Conservation (phyloP, 805 yeast species). For the Candida boidinii region DNA sequence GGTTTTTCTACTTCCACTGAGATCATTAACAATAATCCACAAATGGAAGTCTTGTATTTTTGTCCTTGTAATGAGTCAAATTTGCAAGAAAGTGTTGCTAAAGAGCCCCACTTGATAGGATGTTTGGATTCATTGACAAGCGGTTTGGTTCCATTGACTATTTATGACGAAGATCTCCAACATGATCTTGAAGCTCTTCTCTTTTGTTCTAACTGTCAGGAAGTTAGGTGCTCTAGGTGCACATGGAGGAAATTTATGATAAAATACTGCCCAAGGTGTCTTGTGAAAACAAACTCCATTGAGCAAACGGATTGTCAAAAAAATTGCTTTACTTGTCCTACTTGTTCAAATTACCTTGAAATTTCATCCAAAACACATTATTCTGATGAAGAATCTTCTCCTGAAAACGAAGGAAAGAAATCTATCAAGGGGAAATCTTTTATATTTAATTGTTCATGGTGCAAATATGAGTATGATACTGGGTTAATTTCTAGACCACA, state of each 20-base stretch:
- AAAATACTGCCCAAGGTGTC: constrained; percentile 24
- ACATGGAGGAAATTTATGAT: constrained; percentile 9
- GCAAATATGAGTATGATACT: constrained; percentile 28
- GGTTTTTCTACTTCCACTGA: too few species aligned
- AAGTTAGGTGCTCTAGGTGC: constrained; percentile 21
- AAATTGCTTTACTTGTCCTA: constrained; percentile 28
- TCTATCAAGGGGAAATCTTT: constrained; percentile 27
- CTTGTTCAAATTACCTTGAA: constrained; percentile 13
- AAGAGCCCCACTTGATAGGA: too few species aligned
- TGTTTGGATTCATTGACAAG: too few species aligned
- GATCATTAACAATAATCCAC: too few species aligned
- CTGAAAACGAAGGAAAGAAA: constrained; percentile 9
- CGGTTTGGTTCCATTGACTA: constrained; percentile 5
- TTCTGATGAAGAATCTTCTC: constrained; percentile 4
- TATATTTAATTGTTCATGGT: constrained; percentile 27
- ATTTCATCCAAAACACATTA: constrained; percentile 11
- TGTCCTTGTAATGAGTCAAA: too few species aligned
- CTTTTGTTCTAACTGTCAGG: constrained; percentile 21
- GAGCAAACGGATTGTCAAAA: constrained; percentile 15
- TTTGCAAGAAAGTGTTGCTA: too few species aligned
- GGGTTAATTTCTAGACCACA: constrained; percentile 31
- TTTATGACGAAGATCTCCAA: constrained; percentile 11
- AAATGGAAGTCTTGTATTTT: constrained; percentile 5
- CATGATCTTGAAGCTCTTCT: constrained; percentile 10
- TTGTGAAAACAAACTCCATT: constrained; percentile 2